phyloP scores from a whole-genome alignment of 352 stramenopile genomes.

The Phytophthora colocasiae region DNA sequence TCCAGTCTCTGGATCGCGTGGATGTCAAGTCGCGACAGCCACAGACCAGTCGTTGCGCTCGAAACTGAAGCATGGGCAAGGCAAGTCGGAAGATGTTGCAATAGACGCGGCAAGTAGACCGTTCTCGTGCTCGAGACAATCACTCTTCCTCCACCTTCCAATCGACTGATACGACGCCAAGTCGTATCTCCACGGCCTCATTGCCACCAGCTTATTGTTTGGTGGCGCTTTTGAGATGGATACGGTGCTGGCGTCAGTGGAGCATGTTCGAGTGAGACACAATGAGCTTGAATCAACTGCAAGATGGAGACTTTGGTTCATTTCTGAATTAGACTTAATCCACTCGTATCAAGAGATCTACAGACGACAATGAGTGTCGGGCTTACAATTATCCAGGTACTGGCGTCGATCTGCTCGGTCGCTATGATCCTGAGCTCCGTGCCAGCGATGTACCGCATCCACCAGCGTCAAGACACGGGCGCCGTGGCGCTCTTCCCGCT shows the following conservation, averaged over 20 bases:
- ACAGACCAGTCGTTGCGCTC: slow-evolving; percentile 12
- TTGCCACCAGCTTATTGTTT: slow-evolving; percentile 28
- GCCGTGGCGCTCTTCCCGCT: slow-evolving; percentile 46
- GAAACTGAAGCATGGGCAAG: slow-evolving; percentile 27
- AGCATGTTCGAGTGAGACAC: slow-evolving; percentile 16
- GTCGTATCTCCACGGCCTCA: slow-evolving; percentile 12
- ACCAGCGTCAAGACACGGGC: slow-evolving; percentile 41
- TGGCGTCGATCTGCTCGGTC: slow-evolving; percentile 49
- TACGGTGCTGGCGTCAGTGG: slow-evolving; percentile 20
- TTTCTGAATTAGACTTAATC: slow-evolving; percentile 31
- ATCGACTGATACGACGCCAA: slow-evolving; percentile 35
- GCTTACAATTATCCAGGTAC: slow-evolving; percentile 39
- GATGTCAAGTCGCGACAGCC: slow-evolving; percentile 1
- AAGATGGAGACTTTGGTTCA: slow-evolving; percentile 4
- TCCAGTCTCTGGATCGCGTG: neutral
- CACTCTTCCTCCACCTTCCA: slow-evolving; percentile 22
- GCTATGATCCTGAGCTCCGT: slow-evolving; percentile 46
- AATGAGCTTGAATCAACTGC: neutral
- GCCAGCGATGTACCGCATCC: slow-evolving; percentile 47
- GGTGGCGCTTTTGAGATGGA: slow-evolving; percentile 8
- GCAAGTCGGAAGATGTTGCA: slow-evolving; percentile 25
- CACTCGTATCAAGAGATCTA: slow-evolving; percentile 1
- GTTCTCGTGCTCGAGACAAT: slow-evolving; percentile 32
- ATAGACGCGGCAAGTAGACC: slow-evolving; percentile 26
- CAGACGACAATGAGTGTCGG: slow-evolving; percentile 30